A percentile compares a stretch with the other conserved stretches of the same genome.
Evolutionary conservation across 1,284 basidiomycete species (phyloP).

Genomic region (Anthracocystis panici-leucophaei): DNA sequence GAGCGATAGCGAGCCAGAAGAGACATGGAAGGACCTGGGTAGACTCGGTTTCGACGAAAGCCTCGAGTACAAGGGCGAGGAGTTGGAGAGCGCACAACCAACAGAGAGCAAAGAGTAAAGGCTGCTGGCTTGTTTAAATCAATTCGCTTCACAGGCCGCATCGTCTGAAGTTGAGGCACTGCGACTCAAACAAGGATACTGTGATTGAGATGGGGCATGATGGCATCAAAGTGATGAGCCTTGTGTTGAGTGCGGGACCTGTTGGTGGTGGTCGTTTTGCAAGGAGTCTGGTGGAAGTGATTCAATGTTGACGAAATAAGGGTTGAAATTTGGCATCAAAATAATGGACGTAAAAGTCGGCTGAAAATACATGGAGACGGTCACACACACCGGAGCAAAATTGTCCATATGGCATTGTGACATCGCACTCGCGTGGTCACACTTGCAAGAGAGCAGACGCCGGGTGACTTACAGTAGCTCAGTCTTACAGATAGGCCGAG

Average conservation of each 20-base stretch:
- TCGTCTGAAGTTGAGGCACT: no score
- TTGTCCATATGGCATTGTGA: no score
- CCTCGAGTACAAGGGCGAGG: slow-evolving; percentile 13
- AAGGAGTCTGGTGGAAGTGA: not conserved
- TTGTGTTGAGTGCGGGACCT: not conserved
- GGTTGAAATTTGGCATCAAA: no score
- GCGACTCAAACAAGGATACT: not conserved
- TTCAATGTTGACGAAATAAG: no score
- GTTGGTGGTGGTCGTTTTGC: not conserved
- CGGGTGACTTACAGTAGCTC: no score
- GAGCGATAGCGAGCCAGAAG: slow-evolving; percentile 52
- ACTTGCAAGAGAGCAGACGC: no score
- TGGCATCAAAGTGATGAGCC: not conserved
- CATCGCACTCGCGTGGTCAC: no score
- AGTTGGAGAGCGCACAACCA: not conserved
- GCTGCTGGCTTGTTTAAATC: not conserved
- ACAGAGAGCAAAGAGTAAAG: not conserved
- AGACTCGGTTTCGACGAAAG: slow-evolving; percentile 41
- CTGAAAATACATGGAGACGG: no score
- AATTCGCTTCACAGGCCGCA: not conserved
- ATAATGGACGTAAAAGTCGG: no score
- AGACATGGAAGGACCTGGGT: slow-evolving; percentile 57
- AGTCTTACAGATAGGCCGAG: no score
- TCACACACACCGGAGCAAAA: no score
- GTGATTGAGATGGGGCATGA: no score